Percentiles rank a stretch among this genome's conserved stretches.
Evolutionary conservation across 768 basidiomycete species (phyloP).

Genomic region (Rhodotorula paludigena): DNA sequence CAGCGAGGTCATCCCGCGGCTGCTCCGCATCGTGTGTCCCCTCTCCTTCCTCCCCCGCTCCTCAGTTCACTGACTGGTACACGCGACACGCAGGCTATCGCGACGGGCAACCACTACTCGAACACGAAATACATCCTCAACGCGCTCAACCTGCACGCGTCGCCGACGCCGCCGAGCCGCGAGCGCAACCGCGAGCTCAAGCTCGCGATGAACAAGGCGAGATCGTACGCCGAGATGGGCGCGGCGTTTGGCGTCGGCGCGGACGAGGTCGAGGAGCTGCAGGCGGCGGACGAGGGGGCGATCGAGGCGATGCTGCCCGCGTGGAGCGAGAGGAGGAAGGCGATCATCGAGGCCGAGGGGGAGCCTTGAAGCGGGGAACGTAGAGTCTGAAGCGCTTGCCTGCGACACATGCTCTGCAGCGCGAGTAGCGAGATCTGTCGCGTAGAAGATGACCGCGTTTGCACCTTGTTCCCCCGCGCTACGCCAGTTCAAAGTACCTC

Average conservation of each 20-base stretch:
- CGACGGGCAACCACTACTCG: conserved; percentile 33
- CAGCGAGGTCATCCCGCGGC: conserved; percentile 62
- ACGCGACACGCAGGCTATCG: conserved; percentile 24
- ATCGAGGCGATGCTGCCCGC: conserved; percentile 23
- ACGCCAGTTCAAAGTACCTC: conserved; percentile 41
- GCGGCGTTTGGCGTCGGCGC: conserved; percentile 9
- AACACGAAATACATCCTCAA: conserved; percentile 43
- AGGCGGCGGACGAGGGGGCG: neutral
- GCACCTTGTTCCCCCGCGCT: no score
- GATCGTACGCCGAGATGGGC: conserved; percentile 20
- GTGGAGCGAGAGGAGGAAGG: conserved; percentile 31
- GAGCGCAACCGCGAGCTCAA: conserved; percentile 20
- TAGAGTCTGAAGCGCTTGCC: no score
- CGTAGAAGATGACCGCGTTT: no score
- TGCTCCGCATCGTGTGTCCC: conserved; percentile 62
- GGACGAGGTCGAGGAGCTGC: conserved; percentile 5
- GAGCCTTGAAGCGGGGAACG: no score
- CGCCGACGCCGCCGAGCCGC: conserved; percentile 9
- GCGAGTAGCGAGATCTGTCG: no score
- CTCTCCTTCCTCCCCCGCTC: neutral
- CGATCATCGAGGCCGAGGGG: conserved; percentile 15
- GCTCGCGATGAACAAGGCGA: conserved; percentile 33
- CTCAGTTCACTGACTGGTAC: neutral
- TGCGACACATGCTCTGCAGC: no score
- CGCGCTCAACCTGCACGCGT: conserved; percentile 20